phyloP scores from a whole-genome alignment of 75 land plant genomes.

The Picea glauca region DNA sequence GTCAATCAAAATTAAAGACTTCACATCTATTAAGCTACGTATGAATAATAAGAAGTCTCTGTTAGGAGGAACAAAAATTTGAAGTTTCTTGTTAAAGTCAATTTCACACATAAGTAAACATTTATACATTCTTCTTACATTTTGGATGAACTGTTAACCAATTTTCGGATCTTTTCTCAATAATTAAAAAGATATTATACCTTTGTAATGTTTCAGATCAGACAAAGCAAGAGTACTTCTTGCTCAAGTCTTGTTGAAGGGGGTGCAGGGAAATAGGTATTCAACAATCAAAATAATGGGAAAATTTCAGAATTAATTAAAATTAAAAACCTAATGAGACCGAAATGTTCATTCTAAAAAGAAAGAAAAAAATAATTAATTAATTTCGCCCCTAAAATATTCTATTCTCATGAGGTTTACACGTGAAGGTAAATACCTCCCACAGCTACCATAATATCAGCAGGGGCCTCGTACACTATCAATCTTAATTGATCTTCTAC shows the following conservation, averaged over 20 bases:
- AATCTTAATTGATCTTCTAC: no score
- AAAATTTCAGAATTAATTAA: no score
- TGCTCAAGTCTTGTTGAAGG: conserved; percentile 75
- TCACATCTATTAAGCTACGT: neutral
- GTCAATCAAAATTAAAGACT: neutral
- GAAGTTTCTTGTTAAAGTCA: neutral
- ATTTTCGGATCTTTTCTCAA: neutral
- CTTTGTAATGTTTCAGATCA: conserved; percentile 44
- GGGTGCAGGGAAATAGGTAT: conserved; percentile 87
- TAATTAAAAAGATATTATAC: no score
- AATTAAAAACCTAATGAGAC: no score
- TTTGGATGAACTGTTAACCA: neutral
- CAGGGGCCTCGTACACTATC: no score
- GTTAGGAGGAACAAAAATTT: neutral
- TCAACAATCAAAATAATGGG: neutral
- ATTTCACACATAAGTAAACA: neutral
- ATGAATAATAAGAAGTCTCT: neutral
- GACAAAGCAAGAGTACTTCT: conserved; percentile 94
- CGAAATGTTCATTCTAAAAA: no score
- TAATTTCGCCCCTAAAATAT: no score
- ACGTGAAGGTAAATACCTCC: no score
- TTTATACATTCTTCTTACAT: neutral
- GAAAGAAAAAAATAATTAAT: no score
- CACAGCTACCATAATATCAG: no score
- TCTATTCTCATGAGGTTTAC: no score